These are phyloP conservation scores for Kwoniella mangroviensis DNA, from an alignment of 768 basidiomycete genomes.

Conservation along the genomic window DNA sequence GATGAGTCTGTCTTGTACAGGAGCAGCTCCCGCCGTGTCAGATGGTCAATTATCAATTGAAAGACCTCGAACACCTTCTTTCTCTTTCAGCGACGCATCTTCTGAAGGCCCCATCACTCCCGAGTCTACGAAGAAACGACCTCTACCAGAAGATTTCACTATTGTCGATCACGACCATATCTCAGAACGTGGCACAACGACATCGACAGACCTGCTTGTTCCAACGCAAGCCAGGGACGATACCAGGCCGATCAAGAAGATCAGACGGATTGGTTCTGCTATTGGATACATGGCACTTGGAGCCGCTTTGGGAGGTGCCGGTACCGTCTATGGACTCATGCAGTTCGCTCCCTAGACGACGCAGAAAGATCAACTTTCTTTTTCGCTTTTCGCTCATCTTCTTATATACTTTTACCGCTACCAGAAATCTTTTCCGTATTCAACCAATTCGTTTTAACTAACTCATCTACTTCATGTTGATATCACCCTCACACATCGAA, in stretches of 20 bases:
- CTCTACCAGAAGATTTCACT: constrained; percentile 16
- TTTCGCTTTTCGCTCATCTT: too few relatives aligned
- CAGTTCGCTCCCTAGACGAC: constrained; percentile 23
- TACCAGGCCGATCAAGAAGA: constrained; percentile 23
- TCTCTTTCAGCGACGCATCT: constrained; percentile 8
- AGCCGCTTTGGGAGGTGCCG: constrained; percentile 38
- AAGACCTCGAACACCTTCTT: not conserved
- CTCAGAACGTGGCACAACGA: not conserved
- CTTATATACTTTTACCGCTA: too few relatives aligned
- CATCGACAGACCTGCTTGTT: not conserved
- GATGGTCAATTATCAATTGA: too few relatives aligned
- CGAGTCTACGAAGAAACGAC: constrained; percentile 2
- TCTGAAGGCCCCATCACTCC: constrained; percentile 38
- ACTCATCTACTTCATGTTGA: too few relatives aligned
- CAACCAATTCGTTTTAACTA: too few relatives aligned
- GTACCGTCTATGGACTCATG: constrained; percentile 43
- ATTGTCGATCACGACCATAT: not conserved
- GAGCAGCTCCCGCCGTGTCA: too few relatives aligned
- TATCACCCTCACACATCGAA: too few relatives aligned
- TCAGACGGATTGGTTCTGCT: constrained; percentile 18
- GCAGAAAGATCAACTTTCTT: too few relatives aligned
- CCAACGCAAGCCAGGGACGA: too few relatives aligned
- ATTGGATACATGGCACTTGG: constrained; percentile 37
- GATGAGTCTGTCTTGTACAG: too few relatives aligned
- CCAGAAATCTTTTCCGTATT: too few relatives aligned